A percentile compares a stretch with the other conserved stretches of the same genome.
phyloP scores from a whole-genome alignment of 1,284 basidiomycete species.

The Takashimella tepidaria region DNA sequence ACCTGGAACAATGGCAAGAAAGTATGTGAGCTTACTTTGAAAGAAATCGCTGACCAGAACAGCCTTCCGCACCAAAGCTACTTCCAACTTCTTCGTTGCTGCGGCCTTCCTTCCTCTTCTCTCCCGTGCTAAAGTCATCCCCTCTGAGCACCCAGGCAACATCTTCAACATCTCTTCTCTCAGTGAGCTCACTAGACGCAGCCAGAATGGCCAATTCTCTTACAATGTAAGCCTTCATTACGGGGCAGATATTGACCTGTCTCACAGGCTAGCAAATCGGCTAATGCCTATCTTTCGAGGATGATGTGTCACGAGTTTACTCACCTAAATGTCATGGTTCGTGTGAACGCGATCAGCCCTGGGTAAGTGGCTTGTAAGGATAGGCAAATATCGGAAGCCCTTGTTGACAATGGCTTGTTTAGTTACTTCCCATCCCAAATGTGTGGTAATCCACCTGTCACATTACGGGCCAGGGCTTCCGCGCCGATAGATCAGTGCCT shows the following conservation, averaged over 20 bases:
- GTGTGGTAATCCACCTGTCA: conserved; percentile 4
- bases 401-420: too few relatives aligned
- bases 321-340: neutral
- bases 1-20: conserved; percentile 2
- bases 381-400: too few relatives aligned
- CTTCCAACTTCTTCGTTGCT: neutral
- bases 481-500: conserved; percentile 2
- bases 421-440: neutral
- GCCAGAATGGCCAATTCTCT: neutral
- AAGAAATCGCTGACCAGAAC: neutral
- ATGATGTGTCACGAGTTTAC: neutral
- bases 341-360: neutral
- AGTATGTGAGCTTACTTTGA: neutral
- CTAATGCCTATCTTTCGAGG: conserved; percentile 1
- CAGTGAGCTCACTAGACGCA: neutral
- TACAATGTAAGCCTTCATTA: neutral
- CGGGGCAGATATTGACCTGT: neutral
- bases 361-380: neutral
- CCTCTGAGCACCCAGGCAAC: neutral
- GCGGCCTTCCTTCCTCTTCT: neutral
- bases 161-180: neutral
- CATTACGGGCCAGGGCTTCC: conserved; percentile 3
- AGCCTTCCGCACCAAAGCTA: neutral
- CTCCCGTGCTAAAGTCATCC: neutral
- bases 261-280: neutral